Conservation (phyloP, 441 rosid species). For the Kokia cookei region DNA sequence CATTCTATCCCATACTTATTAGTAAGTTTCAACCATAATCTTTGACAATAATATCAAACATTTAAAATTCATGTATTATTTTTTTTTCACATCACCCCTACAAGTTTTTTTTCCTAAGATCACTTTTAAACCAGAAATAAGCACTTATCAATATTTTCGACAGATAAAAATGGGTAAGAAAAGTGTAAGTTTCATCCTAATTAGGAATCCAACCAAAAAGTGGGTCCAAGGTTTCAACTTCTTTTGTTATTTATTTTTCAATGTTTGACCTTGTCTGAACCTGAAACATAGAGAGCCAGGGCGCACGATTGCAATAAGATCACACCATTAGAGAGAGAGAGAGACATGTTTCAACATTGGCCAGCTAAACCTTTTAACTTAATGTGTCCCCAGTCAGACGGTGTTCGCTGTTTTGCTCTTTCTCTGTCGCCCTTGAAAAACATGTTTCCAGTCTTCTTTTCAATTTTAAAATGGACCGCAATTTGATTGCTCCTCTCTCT, state of each 20-base stretch:
- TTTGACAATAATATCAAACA: too few species aligned
- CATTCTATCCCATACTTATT: too few species aligned
- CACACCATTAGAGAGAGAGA: neutral
- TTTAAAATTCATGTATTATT: too few species aligned
- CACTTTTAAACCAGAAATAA: too few species aligned
- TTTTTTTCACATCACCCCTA: too few species aligned
- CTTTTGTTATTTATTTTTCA: neutral
- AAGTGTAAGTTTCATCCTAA: neutral
- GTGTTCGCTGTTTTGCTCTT: neutral
- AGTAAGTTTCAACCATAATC: too few species aligned
- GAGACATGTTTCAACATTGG: neutral
- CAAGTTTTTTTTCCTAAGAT: too few species aligned
- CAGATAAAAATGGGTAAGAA: neutral
- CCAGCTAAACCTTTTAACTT: neutral
- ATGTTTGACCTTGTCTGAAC: neutral
- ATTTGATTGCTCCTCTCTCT: neutral
- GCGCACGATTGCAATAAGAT: neutral
- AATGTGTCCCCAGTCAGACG: neutral
- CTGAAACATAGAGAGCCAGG: neutral
- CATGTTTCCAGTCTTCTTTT: neutral
- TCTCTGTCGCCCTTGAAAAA: neutral
- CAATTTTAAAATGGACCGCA: neutral
- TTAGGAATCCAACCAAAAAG: neutral
- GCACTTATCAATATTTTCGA: too few species aligned
- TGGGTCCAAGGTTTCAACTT: neutral